Evolutionary conservation across 176 grass and related monocot species (phyloP).

Genomic region (Hyparrhenia diplandra): DNA sequence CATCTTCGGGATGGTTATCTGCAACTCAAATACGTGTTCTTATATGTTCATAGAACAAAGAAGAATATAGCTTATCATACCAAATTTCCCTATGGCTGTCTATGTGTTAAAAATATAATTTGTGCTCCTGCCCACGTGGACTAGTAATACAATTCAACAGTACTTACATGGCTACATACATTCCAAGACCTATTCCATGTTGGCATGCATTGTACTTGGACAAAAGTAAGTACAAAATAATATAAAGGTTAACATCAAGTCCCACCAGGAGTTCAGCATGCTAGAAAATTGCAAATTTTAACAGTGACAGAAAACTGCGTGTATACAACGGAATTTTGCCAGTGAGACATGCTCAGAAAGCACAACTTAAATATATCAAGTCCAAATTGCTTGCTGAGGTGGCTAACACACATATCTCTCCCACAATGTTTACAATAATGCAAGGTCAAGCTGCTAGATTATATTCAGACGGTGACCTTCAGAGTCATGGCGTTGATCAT

Average conservation of each 20-base stretch:
- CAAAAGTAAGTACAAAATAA: neutral
- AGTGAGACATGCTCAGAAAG: neutral
- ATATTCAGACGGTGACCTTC: too few species aligned
- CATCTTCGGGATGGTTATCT: too few species aligned
- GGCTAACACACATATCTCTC: neutral
- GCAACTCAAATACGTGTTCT: too few species aligned
- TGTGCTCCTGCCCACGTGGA: neutral
- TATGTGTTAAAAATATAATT: neutral
- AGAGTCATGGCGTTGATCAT: too few species aligned
- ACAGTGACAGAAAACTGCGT: slow-evolving; percentile 6
- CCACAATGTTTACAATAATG: neutral
- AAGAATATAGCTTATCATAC: neutral
- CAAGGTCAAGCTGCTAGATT: neutral
- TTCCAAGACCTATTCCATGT: too few species aligned
- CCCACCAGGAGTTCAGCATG: neutral
- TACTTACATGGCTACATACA: neutral
- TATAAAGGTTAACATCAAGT: neutral
- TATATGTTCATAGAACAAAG: too few species aligned
- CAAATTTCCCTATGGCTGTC: neutral
- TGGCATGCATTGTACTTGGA: neutral
- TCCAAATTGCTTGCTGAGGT: neutral
- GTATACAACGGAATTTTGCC: neutral
- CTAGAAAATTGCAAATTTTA: neutral
- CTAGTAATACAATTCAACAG: neutral
- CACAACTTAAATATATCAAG: neutral